Evolutionary conservation across 106 monocot genomes (phyloP).

Genomic region (Chionographis japonica): DNA sequence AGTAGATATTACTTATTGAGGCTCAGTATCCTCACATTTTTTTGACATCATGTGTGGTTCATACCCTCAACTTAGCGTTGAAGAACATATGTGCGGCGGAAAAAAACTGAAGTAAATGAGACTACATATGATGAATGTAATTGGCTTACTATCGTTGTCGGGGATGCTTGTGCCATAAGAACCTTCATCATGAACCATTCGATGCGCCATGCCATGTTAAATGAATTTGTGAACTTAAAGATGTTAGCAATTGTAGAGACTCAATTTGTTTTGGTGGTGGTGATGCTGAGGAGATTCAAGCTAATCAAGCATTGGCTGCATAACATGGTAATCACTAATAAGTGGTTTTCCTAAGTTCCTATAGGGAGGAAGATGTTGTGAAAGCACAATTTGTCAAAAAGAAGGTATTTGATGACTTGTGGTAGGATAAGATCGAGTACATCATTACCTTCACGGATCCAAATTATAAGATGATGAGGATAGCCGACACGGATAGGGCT

Average conservation of each 20-base stretch:
- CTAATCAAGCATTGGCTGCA: background rate
- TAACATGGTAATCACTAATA: background rate
- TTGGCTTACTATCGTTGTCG: conserved; percentile 7
- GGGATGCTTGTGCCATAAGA: background rate
- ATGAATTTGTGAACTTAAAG: background rate
- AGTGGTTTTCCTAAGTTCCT: background rate
- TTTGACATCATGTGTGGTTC: too few species aligned
- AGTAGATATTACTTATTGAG: too few species aligned
- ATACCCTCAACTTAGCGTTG: background rate
- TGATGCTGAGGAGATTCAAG: conserved; percentile 6
- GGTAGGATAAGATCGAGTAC: conserved; percentile 16
- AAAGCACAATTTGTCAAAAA: background rate
- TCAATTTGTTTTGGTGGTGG: background rate
- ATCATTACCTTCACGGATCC: conserved; percentile 6
- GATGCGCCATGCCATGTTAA: conserved; percentile 3
- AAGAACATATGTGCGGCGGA: conserved; percentile 11
- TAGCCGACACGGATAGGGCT: background rate
- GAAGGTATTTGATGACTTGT: background rate
- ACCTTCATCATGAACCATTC: conserved; percentile 6
- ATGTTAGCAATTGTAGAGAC: background rate
- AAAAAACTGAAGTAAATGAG: conserved; percentile 6
- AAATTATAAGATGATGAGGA: conserved; percentile 9
- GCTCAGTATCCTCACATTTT: too few species aligned
- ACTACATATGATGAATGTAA: conserved; percentile 8
- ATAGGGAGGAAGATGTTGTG: background rate